These are phyloP conservation scores for Tolypocladium amazonense DNA, from an alignment of 2,329 filamentous ascomycete species.

Conservation along the genomic window DNA sequence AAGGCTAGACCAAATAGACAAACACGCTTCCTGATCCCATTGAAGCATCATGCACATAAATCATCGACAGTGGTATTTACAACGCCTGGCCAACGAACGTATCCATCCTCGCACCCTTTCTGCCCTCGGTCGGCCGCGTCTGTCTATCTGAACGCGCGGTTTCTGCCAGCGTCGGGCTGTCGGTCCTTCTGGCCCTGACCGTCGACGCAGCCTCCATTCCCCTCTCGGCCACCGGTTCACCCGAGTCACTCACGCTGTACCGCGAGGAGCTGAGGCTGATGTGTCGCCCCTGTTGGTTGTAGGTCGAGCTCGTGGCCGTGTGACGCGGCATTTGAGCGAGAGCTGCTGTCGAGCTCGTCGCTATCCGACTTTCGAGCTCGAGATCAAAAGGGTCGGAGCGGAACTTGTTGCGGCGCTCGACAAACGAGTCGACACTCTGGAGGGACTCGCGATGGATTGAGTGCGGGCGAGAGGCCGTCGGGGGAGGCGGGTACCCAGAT, in stretches of 20 bases:
- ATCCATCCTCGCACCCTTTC: background rate
- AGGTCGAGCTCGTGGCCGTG: constrained; percentile 25
- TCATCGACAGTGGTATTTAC: background rate
- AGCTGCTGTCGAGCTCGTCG: constrained; percentile 7
- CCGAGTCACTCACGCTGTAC: constrained; percentile 36
- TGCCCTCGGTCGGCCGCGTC: background rate
- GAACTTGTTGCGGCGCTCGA: constrained; percentile 41
- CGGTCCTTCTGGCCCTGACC: constrained; percentile 9
- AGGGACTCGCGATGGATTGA: constrained; percentile 26
- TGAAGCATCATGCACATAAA: background rate
- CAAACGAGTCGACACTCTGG: constrained; percentile 30
- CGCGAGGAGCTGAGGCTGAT: constrained; percentile 26
- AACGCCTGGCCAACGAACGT: background rate
- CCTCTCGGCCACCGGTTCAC: constrained; percentile 8
- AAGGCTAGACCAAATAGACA: background rate
- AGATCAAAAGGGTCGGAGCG: constrained; percentile 56
- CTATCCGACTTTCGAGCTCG: constrained; percentile 26
- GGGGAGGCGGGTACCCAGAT: constrained; percentile 15
- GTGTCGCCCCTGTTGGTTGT: constrained; percentile 36
- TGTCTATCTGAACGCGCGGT: background rate
- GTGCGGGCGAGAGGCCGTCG: constrained; percentile 22
- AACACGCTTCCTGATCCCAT: background rate
- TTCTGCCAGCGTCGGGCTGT: constrained; percentile 11
- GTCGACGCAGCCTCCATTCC: background rate
- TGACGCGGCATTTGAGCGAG: constrained; percentile 11